phyloP scores from a whole-genome alignment of 2,329 filamentous ascomycete species.

The Aspergillus texensis region DNA sequence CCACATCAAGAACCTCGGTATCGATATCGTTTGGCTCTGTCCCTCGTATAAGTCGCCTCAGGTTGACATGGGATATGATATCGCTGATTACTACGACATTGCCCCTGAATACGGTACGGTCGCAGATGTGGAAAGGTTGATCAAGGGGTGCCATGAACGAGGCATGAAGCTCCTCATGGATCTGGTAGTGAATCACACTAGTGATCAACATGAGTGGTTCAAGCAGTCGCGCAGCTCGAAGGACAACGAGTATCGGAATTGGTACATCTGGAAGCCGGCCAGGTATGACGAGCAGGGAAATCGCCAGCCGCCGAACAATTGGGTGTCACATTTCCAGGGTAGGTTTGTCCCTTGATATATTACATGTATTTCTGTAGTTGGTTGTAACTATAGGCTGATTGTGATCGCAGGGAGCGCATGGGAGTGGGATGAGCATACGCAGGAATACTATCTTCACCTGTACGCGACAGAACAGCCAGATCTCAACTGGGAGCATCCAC shows the following conservation, averaged over 20 bases:
- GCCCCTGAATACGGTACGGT: constrained; percentile 68
- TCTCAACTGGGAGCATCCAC: constrained; percentile 79
- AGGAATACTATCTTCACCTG: constrained; percentile 76
- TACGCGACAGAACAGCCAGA: constrained; percentile 79
- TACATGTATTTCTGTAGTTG: accelerated
- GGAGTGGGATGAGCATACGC: constrained; percentile 69
- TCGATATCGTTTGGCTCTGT: constrained; percentile 62
- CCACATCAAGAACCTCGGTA: constrained; percentile 64
- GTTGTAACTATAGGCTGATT: constrained; percentile 12
- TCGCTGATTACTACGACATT: constrained; percentile 65
- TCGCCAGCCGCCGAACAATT: constrained; percentile 71
- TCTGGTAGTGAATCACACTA: constrained; percentile 78
- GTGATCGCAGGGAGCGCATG: constrained; percentile 17
- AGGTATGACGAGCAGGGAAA: constrained; percentile 59
- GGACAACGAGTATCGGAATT: constrained; percentile 66
- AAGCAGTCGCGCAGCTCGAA: constrained; percentile 64
- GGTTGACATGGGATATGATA: constrained; percentile 59
- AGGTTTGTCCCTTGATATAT: neutral
- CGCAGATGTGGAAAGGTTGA: constrained; percentile 65
- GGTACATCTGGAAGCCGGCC: constrained; percentile 64
- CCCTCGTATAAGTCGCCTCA: constrained; percentile 57
- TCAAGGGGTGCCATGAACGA: constrained; percentile 61
- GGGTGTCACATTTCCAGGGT: constrained; percentile 52
- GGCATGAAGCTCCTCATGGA: constrained; percentile 74
- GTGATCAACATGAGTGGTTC: constrained; percentile 72